These are phyloP conservation scores for Cyclotella distinguenda DNA, from an alignment of 108 stramenopile species.

Conservation along the genomic window DNA sequence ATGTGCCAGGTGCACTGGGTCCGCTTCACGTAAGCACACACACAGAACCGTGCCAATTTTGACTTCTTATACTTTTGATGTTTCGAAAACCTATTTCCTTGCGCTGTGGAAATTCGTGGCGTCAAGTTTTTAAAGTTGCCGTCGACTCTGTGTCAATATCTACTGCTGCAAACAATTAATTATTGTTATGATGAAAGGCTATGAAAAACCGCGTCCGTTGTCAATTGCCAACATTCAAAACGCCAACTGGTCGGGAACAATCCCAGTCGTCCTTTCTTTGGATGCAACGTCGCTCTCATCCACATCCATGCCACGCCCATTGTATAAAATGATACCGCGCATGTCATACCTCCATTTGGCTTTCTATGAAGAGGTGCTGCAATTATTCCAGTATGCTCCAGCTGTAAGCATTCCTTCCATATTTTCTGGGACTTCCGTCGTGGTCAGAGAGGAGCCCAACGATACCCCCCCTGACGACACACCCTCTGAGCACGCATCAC, in stretches of 20 bases:
- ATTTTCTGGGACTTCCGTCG: neutral
- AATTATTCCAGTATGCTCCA: slow-evolving; percentile 67
- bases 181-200: neutral
- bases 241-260: slow-evolving; percentile 65
- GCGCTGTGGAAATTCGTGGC: too few relatives aligned
- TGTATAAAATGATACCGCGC: slow-evolving; percentile 68
- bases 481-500: neutral
- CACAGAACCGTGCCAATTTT: too few relatives aligned
- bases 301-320: slow-evolving; percentile 58
- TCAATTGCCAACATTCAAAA: slow-evolving; percentile 40
- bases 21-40: too few relatives aligned
- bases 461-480: slow-evolving; percentile 17
- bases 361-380: slow-evolving; percentile 55
- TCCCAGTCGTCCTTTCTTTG: slow-evolving; percentile 65
- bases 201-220: slow-evolving; percentile 16
- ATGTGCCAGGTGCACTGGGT: too few relatives aligned
- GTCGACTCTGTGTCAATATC: neutral
- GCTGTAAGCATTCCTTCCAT: slow-evolving; percentile 28
- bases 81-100: too few relatives aligned
- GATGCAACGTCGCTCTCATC: slow-evolving; percentile 73
- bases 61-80: too few relatives aligned
- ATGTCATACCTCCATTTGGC: slow-evolving; percentile 71
- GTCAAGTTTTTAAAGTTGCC: neutral
- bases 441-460: slow-evolving; percentile 25
- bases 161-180: neutral